Evolutionary conservation across 768 basidiomycete genomes (phyloP), one percentile per base, ranked within the genome.

Genomic region (Phanerochaete sordida): DNA sequence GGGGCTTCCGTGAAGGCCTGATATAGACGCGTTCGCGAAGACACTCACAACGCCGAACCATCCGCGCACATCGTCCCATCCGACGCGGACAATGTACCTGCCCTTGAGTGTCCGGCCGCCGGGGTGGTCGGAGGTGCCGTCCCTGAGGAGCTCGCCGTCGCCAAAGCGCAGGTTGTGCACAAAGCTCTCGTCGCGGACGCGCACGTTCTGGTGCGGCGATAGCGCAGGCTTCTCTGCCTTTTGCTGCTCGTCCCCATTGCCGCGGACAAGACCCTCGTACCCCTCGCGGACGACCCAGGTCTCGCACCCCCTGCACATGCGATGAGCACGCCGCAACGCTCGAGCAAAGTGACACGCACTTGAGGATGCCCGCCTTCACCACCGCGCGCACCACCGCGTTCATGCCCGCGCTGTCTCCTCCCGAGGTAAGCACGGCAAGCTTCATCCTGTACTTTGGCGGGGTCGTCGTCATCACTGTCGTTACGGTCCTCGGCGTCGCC

Each of bases 371-470:
- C 65, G 86, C 86, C 75, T 94, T 94, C 64, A 98, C 96, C 48
- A 95, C 88, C 0, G 95, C 83, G 65, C 97, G 91, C 55, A 99
- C 96, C 57, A 87, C 92, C 31, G 94, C 93, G 71, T 96, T 95
- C 93, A 95, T 93, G 68, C 97, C 97, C 55, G 97, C 95, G 75
- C 91, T 93, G 80, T 99, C 97, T 70, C 97, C 96, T 48, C 96
- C 97, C 2, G 90, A 92, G 1, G 97, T 99, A 64, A 98, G 84
- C 52, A 96, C 89, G 0, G 95, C 96, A 70, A 97, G 83, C 79
- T 93, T 95, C 86, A 95, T 93, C 58, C 56, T 64, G 61, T 27
- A 50, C 44, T 54, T 53, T 24, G 24, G 33, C 31, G 56, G 37
- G 23, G 43, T 33, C 4, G 26, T 15, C n/a, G 33, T 39, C 48